Base-by-base conservation (phyloP, 306 rosid species). In the Trifolium pratense region DNA sequence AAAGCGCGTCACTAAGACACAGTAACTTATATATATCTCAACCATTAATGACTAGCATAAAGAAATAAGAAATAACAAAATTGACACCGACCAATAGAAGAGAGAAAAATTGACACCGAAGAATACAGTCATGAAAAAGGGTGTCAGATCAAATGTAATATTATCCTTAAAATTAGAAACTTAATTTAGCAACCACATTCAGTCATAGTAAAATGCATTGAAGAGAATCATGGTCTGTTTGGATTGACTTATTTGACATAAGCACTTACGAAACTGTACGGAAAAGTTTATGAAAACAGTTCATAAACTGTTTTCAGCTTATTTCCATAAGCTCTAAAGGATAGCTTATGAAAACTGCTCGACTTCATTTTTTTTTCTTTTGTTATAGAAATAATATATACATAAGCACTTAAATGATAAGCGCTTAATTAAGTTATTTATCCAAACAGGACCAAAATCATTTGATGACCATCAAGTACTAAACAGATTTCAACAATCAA, bases 1-100 rank as follows among this genome's bases (percentile, higher is more conserved):
- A 51, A 70, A 63, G 34, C 29, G 1, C 74, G 42, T 51, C 16
- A 60, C 56, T 45, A 29, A 29, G 76, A 70, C 48, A 67, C 25
- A 48, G 73, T 26, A 48, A 70, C 29, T 21, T 65, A 74, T 48
- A 63, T 56, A 34, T 65, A 13, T 46, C 46, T 83, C 67, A 79
- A 61, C 68, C 71, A 66, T 20, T 62, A 26, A 65, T 51, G 62
- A 58, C 15, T 16, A 66, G 17, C 23, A 49, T 39, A 29, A 29
- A 29, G 32, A 29, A 5, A 26, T 4, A 25, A 61, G 46, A 37
- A 78, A 51, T 64, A 68, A 17, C 17, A 68, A 70, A 51, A 18
- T 51, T 8, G 3, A 51, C 23, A 51, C 25, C 12, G 6, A 17
- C 1, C 25, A 51, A 51, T n/a, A 51, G 13, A 51, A 5, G 25